Percentiles rank a stretch among this genome's conserved stretches.
Evolutionary conservation across 2,329 filamentous ascomycete species (phyloP).

Genomic region (Venturia asperata): DNA sequence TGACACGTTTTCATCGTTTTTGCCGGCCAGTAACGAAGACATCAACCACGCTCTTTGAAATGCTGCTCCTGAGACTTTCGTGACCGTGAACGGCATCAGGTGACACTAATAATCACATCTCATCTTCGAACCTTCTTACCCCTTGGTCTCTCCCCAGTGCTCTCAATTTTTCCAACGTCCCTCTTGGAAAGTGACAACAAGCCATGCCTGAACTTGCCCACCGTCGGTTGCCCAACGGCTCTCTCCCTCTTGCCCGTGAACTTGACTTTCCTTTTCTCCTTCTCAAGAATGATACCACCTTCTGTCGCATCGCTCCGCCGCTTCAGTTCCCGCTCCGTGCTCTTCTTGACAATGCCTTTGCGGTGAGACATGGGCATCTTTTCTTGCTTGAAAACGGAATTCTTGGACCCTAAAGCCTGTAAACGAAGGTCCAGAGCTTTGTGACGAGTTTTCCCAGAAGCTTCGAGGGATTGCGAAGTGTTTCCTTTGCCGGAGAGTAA

Average conservation of each 20-base stretch:
- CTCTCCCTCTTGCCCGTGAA: slow-evolving; percentile 43
- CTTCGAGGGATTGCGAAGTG: slow-evolving; percentile 32
- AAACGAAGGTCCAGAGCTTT: slow-evolving; percentile 80
- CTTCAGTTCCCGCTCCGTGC: slow-evolving; percentile 57
- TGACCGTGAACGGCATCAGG: not conserved
- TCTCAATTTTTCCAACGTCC: slow-evolving; percentile 67
- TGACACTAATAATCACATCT: not conserved
- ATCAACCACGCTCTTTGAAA: not conserved
- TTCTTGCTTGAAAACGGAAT: slow-evolving; percentile 65
- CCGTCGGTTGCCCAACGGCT: slow-evolving; percentile 65
- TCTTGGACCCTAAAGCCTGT: slow-evolving; percentile 69
- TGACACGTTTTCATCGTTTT: not conserved
- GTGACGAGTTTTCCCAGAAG: slow-evolving; percentile 63
- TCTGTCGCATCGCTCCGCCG: slow-evolving; percentile 74
- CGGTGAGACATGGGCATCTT: slow-evolving; percentile 86
- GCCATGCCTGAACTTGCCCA: slow-evolving; percentile 74
- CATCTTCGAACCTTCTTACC: slow-evolving; percentile 15
- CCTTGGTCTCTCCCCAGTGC: slow-evolving; percentile 25
- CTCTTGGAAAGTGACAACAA: slow-evolving; percentile 70
- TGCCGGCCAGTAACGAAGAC: not conserved
- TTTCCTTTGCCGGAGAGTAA: slow-evolving; percentile 50
- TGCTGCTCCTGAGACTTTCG: not conserved
- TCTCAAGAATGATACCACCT: slow-evolving; percentile 84
- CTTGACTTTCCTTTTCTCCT: slow-evolving; percentile 39
- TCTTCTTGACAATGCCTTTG: slow-evolving; percentile 72